Evolutionary conservation across 2,329 filamentous ascomycete genomes (phyloP).

Genomic region (Nothopassalora personata): DNA sequence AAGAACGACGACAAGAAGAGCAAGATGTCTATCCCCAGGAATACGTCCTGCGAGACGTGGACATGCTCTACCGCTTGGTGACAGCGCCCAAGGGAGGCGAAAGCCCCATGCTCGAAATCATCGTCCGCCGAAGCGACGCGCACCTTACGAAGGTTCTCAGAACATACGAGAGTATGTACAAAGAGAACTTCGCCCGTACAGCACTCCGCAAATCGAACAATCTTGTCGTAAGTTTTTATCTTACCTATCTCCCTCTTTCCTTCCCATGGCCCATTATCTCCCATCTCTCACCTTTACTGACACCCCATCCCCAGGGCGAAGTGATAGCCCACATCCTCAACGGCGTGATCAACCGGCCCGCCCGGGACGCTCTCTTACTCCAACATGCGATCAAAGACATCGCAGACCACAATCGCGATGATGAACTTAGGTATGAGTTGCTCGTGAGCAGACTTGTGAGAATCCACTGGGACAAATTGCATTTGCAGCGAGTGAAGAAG

Average conservation of each 20-base stretch:
- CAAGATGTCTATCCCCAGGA: constrained; percentile 57
- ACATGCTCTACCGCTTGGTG: constrained; percentile 64
- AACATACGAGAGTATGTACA: constrained; percentile 67
- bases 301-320: constrained; percentile 62
- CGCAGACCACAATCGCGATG: constrained; percentile 30
- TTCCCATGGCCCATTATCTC: neutral
- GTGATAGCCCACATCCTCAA: constrained; percentile 92
- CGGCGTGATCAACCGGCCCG: constrained; percentile 90
- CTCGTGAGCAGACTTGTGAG: constrained; percentile 83
- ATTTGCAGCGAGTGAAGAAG: constrained; percentile 72
- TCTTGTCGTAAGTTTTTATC: constrained; percentile 66
- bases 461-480: constrained; percentile 84
- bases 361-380: constrained; percentile 83
- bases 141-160: constrained; percentile 77
- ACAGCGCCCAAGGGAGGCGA: constrained; percentile 74
- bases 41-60: constrained; percentile 58
- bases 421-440: constrained; percentile 68
- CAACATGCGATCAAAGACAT: constrained; percentile 74
- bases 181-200: constrained; percentile 78
- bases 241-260: constrained; percentile 6
- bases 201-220: constrained; percentile 86
- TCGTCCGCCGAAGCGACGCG: constrained; percentile 71
- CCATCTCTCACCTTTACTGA: neutral
- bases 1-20: constrained; percentile 80
- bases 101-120: constrained; percentile 77